A percentile compares a stretch with the other conserved stretches of the same genome.
These are phyloP conservation scores for Halophytophthora polymorphica DNA, from an alignment of 352 stramenopile genomes.

Conservation along the genomic window DNA sequence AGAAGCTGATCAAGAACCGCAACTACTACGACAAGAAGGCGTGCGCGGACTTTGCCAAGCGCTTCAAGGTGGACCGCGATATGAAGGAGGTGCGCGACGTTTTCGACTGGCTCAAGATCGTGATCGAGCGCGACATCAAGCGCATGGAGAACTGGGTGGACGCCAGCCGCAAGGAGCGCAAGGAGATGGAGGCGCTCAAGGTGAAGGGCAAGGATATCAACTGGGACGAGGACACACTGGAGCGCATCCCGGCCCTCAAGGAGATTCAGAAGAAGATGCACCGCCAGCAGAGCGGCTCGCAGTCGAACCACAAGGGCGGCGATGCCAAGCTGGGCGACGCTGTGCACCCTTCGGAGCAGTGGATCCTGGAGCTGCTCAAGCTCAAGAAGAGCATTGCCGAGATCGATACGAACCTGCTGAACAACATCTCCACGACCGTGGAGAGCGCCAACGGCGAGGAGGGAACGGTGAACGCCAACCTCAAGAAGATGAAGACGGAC, in stretches of 20 bases:
- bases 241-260: constrained; percentile 82
- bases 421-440: constrained; percentile 53
- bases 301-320: constrained; percentile 32
- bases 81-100: constrained; percentile 84
- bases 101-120: constrained; percentile 80
- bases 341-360: constrained; percentile 82
- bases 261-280: constrained; percentile 82
- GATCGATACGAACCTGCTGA: constrained; percentile 68
- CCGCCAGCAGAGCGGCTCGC: constrained; percentile 36
- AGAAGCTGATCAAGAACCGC: constrained; percentile 79
- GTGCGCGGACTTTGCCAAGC: constrained; percentile 75
- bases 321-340: constrained; percentile 57
- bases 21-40: constrained; percentile 89
- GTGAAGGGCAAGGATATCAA: constrained; percentile 84
- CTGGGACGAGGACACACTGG: constrained; percentile 82
- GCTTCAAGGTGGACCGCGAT: constrained; percentile 79
- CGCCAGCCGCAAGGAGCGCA: constrained; percentile 80
- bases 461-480: constrained; percentile 49
- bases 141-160: constrained; percentile 85
- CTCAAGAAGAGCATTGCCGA: constrained; percentile 85
- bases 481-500: constrained; percentile 87
- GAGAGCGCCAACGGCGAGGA: constrained; percentile 60
- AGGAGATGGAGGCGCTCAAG: constrained; percentile 80
- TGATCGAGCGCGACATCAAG: constrained; percentile 81
- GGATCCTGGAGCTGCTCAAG: constrained; percentile 85